Conservation (phyloP, 257 asterid genomes). For the Salvia miltiorrhiza region DNA sequence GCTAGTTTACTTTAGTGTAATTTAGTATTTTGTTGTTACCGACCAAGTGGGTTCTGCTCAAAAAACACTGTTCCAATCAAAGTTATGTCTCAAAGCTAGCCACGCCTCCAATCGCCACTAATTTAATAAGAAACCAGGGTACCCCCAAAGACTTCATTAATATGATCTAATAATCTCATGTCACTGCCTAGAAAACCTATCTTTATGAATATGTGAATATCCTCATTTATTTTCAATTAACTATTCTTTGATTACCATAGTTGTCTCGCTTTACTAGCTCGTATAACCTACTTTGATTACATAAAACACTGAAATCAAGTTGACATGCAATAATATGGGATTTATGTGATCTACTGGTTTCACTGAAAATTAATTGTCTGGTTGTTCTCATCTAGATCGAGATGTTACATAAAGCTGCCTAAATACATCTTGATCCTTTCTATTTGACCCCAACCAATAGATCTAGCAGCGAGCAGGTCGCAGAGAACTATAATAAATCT, state of each 20-base stretch:
- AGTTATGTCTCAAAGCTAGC: neutral
- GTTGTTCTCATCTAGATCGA: neutral
- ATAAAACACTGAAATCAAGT: neutral
- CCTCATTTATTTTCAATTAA: neutral
- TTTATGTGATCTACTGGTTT: neutral
- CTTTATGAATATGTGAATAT: neutral
- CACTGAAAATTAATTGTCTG: neutral
- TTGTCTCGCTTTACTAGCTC: neutral
- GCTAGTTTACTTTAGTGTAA: neutral
- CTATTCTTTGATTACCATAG: neutral
- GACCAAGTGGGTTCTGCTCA: neutral
- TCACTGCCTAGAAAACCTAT: neutral
- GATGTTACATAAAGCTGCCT: conserved; percentile 1
- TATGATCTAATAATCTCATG: neutral
- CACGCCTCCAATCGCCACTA: neutral
- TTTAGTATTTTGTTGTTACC: neutral
- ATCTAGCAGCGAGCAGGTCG: neutral
- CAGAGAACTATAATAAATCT: neutral
- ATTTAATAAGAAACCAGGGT: neutral
- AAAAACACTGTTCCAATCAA: neutral
- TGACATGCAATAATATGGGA: neutral
- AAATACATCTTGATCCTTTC: conserved; percentile 8
- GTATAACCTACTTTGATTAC: neutral
- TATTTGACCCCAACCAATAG: neutral
- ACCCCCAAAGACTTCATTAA: neutral